Evolutionary conservation across 1,139 yeast genomes (phyloP).

Genomic region (Taphrina betulina): DNA sequence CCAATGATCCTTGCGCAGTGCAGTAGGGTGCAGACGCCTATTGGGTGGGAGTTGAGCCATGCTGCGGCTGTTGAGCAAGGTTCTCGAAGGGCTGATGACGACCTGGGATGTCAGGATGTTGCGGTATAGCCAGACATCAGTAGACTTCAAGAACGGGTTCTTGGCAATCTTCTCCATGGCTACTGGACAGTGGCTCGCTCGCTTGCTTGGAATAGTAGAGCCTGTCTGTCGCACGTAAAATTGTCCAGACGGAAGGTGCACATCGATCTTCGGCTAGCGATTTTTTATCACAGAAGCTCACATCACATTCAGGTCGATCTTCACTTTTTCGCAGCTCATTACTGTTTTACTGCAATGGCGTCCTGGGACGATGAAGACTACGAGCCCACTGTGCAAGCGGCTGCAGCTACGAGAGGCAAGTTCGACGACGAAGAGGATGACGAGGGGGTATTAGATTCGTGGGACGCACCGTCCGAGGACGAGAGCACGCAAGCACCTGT

Average conservation of each 20-base stretch:
- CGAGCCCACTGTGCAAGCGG: slow-evolving; percentile 3
- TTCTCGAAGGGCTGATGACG: slow-evolving; percentile 9
- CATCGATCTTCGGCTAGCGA: no score
- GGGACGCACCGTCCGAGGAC: slow-evolving; percentile 72
- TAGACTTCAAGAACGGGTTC: slow-evolving; percentile 11
- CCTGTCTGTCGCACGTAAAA: no score
- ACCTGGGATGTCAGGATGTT: slow-evolving; percentile 23
- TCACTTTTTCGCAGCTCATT: no score
- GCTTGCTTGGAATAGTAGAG: no score
- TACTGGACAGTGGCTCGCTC: no score
- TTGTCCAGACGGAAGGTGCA: no score
- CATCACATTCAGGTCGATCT: no score
- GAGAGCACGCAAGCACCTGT: slow-evolving; percentile 48
- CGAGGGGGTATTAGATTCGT: slow-evolving; percentile 73
- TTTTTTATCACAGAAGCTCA: no score
- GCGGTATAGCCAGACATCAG: slow-evolving; percentile 12
- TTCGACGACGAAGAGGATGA: slow-evolving; percentile 86
- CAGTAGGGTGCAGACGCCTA: slow-evolving; percentile 22
- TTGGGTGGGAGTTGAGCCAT: slow-evolving; percentile 28
- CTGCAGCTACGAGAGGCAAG: slow-evolving; percentile 56
- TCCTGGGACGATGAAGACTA: slow-evolving; percentile 31
- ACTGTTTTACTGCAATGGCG: slow-evolving; percentile 21
- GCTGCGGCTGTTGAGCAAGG: slow-evolving; percentile 3
- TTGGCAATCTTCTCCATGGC: slow-evolving; percentile 9
- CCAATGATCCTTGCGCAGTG: slow-evolving; percentile 29